Conservation (phyloP, 2,329 filamentous ascomycete species). For the Trichoderma simmonsii region DNA sequence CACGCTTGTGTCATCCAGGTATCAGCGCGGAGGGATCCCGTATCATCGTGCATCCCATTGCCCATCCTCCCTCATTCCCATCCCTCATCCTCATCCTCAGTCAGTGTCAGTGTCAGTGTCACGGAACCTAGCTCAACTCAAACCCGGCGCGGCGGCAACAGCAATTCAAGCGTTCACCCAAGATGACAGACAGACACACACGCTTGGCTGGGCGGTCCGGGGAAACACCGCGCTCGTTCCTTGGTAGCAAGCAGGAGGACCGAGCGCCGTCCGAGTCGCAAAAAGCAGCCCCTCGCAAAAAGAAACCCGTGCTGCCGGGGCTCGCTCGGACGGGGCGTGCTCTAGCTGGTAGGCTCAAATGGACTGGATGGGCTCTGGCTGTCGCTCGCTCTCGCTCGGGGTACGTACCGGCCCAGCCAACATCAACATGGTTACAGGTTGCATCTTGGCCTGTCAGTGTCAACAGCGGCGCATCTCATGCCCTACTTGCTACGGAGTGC, state of each 20-base stretch:
- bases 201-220: background rate
- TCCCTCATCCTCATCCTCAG: background rate
- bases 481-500: background rate
- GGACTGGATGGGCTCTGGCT: background rate
- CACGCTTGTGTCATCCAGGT: background rate
- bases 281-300: background rate
- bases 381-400: background rate
- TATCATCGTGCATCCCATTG: background rate
- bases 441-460: background rate
- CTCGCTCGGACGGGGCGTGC: background rate
- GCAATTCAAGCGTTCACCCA: background rate
- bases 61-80: background rate
- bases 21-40: background rate
- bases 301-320: background rate
- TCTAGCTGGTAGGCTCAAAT: background rate
- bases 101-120: background rate
- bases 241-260: background rate
- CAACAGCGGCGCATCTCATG: background rate
- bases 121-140: background rate
- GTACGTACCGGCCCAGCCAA: background rate
- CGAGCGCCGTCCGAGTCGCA: background rate
- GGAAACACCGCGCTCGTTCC: background rate
- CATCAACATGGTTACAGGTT: background rate
- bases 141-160: no score
- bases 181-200: background rate